phyloP scores from a whole-genome alignment of 257 asterid genomes.

The Handroanthus guayacan region DNA sequence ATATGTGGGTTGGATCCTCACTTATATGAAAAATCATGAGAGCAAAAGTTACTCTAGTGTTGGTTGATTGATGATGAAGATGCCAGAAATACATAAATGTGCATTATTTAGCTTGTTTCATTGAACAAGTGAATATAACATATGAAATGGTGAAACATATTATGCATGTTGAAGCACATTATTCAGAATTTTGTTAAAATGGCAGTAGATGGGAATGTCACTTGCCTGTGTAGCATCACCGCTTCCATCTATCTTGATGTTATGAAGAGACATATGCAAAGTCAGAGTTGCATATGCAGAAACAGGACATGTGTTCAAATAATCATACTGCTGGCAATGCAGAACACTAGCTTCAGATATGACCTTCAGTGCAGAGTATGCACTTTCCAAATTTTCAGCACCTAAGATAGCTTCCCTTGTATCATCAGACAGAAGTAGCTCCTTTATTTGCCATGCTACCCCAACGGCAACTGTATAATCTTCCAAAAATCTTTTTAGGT shows the following conservation, averaged over 20 bases:
- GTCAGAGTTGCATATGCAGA: slow-evolving; percentile 75
- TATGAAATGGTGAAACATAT: slow-evolving; percentile 6
- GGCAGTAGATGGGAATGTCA: slow-evolving; percentile 34
- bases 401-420: slow-evolving; percentile 62
- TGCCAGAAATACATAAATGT: slow-evolving; percentile 5
- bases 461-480: slow-evolving; percentile 78
- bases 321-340: slow-evolving; percentile 63
- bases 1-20: neutral
- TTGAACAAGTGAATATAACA: slow-evolving; percentile 12
- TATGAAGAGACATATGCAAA: slow-evolving; percentile 69
- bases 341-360: slow-evolving; percentile 81
- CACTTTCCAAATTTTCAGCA: slow-evolving; percentile 55
- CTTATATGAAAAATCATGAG: neutral
- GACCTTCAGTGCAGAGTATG: slow-evolving; percentile 63
- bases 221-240: slow-evolving; percentile 63
- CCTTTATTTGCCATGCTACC: slow-evolving; percentile 94
- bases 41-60: neutral
- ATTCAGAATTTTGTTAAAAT: slow-evolving; percentile 24
- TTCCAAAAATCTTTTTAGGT: slow-evolving; percentile 47
- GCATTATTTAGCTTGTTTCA: neutral
- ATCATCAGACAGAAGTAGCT: slow-evolving; percentile 68
- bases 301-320: slow-evolving; percentile 55
- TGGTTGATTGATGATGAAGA: slow-evolving; percentile 6
- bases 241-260: slow-evolving; percentile 47
- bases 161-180: slow-evolving; percentile 27